These are phyloP conservation scores for Colletotrichum tropicicola DNA, from an alignment of 2,329 filamentous ascomycete genomes.

Conservation along the genomic window DNA sequence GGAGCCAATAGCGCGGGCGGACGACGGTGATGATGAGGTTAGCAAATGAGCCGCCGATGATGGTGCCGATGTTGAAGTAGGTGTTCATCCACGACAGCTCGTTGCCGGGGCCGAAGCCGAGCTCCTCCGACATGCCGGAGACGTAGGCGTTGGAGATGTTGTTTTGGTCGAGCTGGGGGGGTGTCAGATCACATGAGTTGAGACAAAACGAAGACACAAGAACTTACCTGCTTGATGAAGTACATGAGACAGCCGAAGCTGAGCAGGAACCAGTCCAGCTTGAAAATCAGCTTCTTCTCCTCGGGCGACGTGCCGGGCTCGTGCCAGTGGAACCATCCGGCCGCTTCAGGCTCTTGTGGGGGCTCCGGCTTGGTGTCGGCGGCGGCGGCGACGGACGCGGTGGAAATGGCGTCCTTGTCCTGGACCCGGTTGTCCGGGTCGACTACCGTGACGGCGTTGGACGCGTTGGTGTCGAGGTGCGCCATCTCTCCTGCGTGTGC, in stretches of 20 bases:
- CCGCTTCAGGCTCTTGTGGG: conserved; percentile 21
- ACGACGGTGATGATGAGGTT: conserved; percentile 55
- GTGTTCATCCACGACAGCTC: conserved; percentile 56
- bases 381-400: not conserved
- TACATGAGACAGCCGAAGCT: conserved; percentile 52
- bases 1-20: conserved; percentile 51
- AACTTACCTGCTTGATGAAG: conserved; percentile 49
- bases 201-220: not conserved
- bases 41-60: conserved; percentile 52
- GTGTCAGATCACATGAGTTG: not conserved
- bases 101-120: conserved; percentile 50
- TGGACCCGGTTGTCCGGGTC: conserved; percentile 1
- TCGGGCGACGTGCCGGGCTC: conserved; percentile 47
- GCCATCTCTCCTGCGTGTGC: not conserved
- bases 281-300: conserved; percentile 56
- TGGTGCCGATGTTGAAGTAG: conserved; percentile 55
- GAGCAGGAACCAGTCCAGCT: conserved; percentile 58
- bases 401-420: conserved; percentile 18
- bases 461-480: conserved; percentile 5
- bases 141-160: conserved; percentile 59
- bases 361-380: conserved; percentile 23
- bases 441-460: not conserved
- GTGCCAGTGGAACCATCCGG: conserved; percentile 51
- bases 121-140: conserved; percentile 56
- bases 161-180: conserved; percentile 48